phyloP scores from a whole-genome alignment of 257 asterid species.

The Verbascum thapsus region DNA sequence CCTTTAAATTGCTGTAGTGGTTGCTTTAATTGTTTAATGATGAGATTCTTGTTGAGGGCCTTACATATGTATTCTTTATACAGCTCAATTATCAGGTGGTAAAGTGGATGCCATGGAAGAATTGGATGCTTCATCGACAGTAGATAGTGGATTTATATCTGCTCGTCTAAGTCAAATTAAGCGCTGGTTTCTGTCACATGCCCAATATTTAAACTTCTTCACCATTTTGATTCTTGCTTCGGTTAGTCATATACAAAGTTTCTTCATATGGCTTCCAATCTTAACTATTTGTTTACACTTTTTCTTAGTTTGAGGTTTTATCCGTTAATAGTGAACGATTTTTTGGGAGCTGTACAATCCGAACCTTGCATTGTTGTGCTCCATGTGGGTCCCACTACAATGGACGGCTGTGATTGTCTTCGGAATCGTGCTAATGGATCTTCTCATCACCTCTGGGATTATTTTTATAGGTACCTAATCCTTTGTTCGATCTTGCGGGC shows the following conservation, averaged over 20 bases:
- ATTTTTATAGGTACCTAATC: conserved; percentile 81
- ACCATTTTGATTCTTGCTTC: conserved; percentile 76
- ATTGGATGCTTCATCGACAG: conserved; percentile 52
- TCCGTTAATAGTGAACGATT: no score
- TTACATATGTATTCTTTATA: conserved; percentile 27
- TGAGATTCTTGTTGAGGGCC: background rate
- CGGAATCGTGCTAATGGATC: background rate
- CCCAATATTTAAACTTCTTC: conserved; percentile 74
- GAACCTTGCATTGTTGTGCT: no score
- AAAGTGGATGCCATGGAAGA: conserved; percentile 61
- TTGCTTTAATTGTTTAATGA: no score
- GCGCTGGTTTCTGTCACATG: conserved; percentile 63
- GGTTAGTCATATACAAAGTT: conserved; percentile 43
- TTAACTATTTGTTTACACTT: background rate
- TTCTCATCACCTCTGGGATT: conserved; percentile 3
- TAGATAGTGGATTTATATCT: conserved; percentile 47
- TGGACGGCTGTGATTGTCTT: no score
- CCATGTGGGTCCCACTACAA: no score
- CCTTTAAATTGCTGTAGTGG: background rate
- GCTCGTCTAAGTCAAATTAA: conserved; percentile 53
- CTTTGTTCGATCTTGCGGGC: conserved; percentile 95
- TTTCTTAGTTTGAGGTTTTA: background rate
- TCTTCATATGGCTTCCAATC: background rate
- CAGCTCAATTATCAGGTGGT: conserved; percentile 69
- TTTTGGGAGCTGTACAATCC: no score